phyloP scores from a whole-genome alignment of 768 basidiomycete genomes.

The Suillus weaverae region DNA sequence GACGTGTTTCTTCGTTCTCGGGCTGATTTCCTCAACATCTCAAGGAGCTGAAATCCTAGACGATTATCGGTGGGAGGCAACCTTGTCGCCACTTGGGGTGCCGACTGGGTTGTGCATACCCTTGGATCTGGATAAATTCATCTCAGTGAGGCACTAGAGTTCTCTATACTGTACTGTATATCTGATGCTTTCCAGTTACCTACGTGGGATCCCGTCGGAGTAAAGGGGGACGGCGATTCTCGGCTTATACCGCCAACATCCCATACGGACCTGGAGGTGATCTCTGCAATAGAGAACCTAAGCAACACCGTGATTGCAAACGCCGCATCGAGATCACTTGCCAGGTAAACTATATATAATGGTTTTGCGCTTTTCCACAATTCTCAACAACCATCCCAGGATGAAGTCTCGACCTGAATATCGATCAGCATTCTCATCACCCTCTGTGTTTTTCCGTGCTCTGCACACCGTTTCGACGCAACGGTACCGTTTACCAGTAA shows the following conservation, averaged over 20 bases:
- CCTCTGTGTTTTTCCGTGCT: conserved; percentile 79
- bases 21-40: conserved; percentile 86
- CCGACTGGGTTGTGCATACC: conserved; percentile 94
- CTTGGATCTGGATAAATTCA: conserved; percentile 75
- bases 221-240: conserved; percentile 34
- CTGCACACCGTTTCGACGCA: conserved; percentile 86
- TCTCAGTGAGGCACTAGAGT: conserved; percentile 55
- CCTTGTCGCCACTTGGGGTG: conserved; percentile 77
- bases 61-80: conserved; percentile 93
- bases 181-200: conserved; percentile 56
- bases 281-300: conserved; percentile 89
- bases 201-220: conserved; percentile 51
- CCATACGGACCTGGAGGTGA: conserved; percentile 76
- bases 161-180: not conserved
- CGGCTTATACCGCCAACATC: conserved; percentile 65
- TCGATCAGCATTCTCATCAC: conserved; percentile 72
- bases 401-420: conserved; percentile 80
- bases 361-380: conserved; percentile 1
- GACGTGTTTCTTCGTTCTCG: conserved; percentile 95
- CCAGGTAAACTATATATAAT: conserved; percentile 52
- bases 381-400: conserved; percentile 36
- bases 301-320: conserved; percentile 96
- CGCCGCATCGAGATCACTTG: conserved; percentile 86
- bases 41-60: conserved; percentile 93
- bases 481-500: conserved; percentile 88